Base-by-base conservation (phyloP, 2,329 filamentous ascomycete species). In the Diaporthe citriasiana region DNA sequence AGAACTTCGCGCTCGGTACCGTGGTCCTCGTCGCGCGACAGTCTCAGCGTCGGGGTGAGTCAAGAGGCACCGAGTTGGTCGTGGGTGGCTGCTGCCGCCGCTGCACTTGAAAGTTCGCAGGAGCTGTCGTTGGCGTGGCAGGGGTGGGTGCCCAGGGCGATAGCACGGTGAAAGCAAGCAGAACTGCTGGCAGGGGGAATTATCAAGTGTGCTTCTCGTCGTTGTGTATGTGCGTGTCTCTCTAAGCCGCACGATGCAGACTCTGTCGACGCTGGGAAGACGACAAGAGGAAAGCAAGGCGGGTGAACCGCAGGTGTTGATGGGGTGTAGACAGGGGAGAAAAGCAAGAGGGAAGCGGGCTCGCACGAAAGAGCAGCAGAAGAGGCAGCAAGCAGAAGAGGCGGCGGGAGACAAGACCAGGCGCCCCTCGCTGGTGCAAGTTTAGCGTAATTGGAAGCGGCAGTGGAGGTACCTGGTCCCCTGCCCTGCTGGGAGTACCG, bases 401-500 rank as follows among this genome's bases (percentile, higher is more conserved):
- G 73, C 73, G 73, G 73, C 73, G 73, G 63, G 73, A 73, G 63
- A 75, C 73, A 72, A 60, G 72, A 70, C 65, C 71, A 73, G 73
- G 73, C 63, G 30, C 73, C 73, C 73, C 73, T 75, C 73, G 73
- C 71, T 73, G 71, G 65, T 71, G 66, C 66, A 66, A 72, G 57
- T 45, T 72, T 75, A 75, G 73, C 73, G 73, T 69, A 68, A 73
- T 73, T 60, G 72, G 73, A 70, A 72, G 71, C 73, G 73, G 68
- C 71, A 73, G 40, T 55, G 59, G 47, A 70, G 69, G 73, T 75
- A 75, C 73, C 56, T 63, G 40, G 63, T 47, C 56, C 70, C 50
- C 65, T 65, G 55, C 56, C 47, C 53, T 60, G 73, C 51, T 63
- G 35, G 47, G 70, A 30, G 59, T 56, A 42, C 59, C 40, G 53